A percentile compares a stretch with the other conserved stretches of the same genome.
phyloP scores from a whole-genome alignment of 495 filamentous ascomycete genomes.

The Aspergillus cavernicola region DNA sequence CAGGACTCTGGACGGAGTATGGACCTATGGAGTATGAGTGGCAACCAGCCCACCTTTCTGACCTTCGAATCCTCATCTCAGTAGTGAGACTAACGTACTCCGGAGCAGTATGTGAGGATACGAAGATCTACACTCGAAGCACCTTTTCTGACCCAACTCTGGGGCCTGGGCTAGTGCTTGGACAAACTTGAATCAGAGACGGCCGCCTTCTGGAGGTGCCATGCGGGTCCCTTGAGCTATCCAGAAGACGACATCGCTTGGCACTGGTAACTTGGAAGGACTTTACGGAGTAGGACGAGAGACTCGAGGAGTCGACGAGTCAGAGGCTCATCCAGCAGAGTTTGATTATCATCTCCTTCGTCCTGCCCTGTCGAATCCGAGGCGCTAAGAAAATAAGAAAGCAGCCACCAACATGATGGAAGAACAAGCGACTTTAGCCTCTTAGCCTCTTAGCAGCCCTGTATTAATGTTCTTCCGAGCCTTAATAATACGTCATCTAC shows the following conservation, averaged over 20 bases:
- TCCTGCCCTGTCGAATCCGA: neutral
- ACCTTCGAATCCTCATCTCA: too few relatives aligned
- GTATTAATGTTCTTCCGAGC: too few relatives aligned
- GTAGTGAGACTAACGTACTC: too few relatives aligned
- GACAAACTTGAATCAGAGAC: neutral
- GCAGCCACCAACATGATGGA: neutral
- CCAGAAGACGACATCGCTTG: neutral
- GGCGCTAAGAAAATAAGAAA: conserved; percentile 4
- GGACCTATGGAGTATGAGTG: neutral
- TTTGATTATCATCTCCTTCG: neutral
- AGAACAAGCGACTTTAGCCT: too few relatives aligned
- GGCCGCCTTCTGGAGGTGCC: neutral
- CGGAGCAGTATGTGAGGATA: too few relatives aligned
- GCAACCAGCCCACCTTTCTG: too few relatives aligned
- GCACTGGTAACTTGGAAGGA: neutral
- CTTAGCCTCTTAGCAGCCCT: too few relatives aligned
- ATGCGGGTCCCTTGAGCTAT: neutral
- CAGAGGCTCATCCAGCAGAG: neutral
- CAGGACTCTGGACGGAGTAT: too few relatives aligned
- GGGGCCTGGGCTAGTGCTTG: too few relatives aligned
- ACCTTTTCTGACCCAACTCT: too few relatives aligned
- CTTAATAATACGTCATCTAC: too few relatives aligned
- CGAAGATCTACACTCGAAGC: neutral
- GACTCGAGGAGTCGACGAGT: neutral
- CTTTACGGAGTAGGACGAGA: too few relatives aligned